Percentiles rank a stretch among this genome's conserved stretches.
Conservation (phyloP, 176 grass and related monocot species). For the Pontederia crassipes region DNA sequence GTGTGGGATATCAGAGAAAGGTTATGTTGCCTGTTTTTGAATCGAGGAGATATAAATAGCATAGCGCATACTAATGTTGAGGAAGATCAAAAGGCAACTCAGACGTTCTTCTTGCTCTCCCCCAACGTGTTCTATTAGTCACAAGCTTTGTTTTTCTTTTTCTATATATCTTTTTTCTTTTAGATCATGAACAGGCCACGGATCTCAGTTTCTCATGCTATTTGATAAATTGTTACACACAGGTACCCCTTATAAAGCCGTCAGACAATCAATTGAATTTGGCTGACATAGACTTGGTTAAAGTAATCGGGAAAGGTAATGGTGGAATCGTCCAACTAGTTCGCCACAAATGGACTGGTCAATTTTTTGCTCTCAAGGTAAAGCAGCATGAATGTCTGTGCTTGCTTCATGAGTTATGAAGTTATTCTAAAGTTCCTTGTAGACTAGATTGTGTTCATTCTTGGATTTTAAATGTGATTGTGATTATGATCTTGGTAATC, state of each 20-base stretch:
- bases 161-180: not conserved
- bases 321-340: constrained; percentile 89
- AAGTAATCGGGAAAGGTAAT: constrained; percentile 90
- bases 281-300: constrained; percentile 72
- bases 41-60: no score
- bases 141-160: no score
- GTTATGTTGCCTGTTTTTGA: no score
- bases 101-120: no score
- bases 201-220: not conserved
- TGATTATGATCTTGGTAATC: no score
- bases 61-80: no score
- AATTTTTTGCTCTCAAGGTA: constrained; percentile 99
- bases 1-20: no score
- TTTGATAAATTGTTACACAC: constrained; percentile 17
- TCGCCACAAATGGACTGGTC: constrained; percentile 89
- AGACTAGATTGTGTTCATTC: not conserved
- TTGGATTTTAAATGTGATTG: no score
- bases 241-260: constrained; percentile 55
- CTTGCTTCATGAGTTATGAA: not conserved
- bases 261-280: constrained; percentile 66
- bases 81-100: no score
- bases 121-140: no score
- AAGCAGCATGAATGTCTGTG: not conserved
- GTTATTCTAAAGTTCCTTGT: not conserved
- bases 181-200: not conserved